phyloP scores from a whole-genome alignment of 2,329 filamentous ascomycete genomes.

The Fusarium beomiforme region DNA sequence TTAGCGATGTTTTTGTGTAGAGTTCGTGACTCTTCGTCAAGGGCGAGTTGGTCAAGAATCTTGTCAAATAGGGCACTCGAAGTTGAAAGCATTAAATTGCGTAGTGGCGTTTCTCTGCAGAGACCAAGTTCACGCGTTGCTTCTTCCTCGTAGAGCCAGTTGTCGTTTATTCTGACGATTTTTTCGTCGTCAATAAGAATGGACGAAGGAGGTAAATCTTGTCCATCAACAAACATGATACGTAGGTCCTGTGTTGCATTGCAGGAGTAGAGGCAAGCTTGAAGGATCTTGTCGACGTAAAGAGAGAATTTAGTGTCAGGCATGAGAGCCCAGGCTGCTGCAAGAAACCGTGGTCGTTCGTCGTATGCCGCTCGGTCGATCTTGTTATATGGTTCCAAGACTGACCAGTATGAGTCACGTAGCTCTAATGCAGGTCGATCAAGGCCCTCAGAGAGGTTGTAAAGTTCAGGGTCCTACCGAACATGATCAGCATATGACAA shows the following conservation, averaged over 20 bases:
- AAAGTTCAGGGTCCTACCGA: conserved; percentile 3
- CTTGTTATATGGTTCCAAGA: neutral
- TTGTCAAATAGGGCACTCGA: neutral
- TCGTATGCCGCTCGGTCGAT: neutral
- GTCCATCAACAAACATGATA: neutral
- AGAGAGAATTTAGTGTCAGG: neutral
- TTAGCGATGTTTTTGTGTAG: neutral
- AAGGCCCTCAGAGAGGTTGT: neutral
- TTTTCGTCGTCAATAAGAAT: neutral
- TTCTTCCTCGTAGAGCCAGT: neutral
- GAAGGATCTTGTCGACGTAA: neutral
- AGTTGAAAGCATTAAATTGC: neutral
- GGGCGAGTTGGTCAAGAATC: neutral
- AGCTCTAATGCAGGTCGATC: conserved; percentile 10
- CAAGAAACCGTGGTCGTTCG: conserved; percentile 1
- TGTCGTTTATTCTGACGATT: conserved; percentile 8
- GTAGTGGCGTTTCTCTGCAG: neutral
- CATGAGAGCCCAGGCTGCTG: neutral
- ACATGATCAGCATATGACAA: neutral
- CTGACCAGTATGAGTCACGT: conserved; percentile 13
- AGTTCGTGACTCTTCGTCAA: neutral
- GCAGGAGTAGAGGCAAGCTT: neutral
- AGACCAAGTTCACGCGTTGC: neutral
- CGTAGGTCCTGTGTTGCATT: neutral
- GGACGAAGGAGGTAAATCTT: neutral